phyloP scores from a whole-genome alignment of 441 rosid species.

The Brassica hybrid region DNA sequence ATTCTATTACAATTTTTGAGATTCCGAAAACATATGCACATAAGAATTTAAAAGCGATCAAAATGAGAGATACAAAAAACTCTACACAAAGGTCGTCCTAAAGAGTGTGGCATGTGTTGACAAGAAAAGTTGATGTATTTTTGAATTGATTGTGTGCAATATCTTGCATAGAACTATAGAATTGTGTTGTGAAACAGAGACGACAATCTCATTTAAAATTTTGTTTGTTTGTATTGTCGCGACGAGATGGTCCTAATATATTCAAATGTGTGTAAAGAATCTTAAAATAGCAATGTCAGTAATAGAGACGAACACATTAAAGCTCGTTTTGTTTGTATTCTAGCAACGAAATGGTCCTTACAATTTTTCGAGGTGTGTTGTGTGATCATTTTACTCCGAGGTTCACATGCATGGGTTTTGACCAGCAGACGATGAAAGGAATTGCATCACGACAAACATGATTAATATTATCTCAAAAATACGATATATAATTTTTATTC shows the following conservation, averaged over 20 bases:
- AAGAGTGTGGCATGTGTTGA: background rate
- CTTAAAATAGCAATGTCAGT: background rate
- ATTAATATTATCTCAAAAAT: no score
- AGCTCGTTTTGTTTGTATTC: background rate
- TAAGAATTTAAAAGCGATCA: background rate
- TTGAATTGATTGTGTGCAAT: background rate
- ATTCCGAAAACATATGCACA: background rate
- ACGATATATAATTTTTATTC: no score
- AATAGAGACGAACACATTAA: constrained; percentile 7
- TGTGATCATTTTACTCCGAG: constrained; percentile 14
- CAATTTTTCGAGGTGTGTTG: background rate
- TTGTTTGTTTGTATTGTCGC: constrained; percentile 2
- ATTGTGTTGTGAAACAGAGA: background rate
- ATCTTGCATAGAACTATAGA: background rate
- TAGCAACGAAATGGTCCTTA: constrained; percentile 4
- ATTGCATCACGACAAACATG: no score
- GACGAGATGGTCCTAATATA: constrained; percentile 12
- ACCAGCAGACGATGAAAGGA: constrained; percentile 1
- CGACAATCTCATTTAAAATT: background rate
- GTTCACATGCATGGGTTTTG: constrained; percentile 12
- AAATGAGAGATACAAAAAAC: background rate
- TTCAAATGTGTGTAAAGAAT: constrained; percentile 4
- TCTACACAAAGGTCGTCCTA: background rate
- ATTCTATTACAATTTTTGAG: background rate
- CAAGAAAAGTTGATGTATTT: background rate